Evolutionary conservation across 306 rosid genomes (phyloP).

Genomic region (Lupinus albus): DNA sequence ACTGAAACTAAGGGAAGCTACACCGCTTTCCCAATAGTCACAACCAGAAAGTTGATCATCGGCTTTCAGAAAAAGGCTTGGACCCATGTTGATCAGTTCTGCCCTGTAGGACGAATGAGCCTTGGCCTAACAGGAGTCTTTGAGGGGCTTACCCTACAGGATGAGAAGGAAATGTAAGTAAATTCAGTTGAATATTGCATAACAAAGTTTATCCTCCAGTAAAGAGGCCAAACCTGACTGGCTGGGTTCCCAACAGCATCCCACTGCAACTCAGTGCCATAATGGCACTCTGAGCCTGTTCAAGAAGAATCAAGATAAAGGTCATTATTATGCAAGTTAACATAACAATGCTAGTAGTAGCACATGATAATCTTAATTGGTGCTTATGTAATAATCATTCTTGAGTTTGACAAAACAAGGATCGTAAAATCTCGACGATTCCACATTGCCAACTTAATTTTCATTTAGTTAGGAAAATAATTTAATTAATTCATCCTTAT

Average conservation of each 20-base stretch:
- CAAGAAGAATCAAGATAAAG: constrained; percentile 39
- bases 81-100: constrained; percentile 36
- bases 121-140: constrained; percentile 97
- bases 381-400: background rate
- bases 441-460: background rate
- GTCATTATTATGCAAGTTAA: constrained; percentile 24
- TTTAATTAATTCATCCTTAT: background rate
- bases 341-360: background rate
- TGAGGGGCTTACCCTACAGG: constrained; percentile 92
- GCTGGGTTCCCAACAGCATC: constrained; percentile 85
- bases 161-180: constrained; percentile 32
- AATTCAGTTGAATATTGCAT: constrained; percentile 16
- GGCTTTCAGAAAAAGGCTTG: constrained; percentile 35
- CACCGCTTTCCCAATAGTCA: constrained; percentile 55
- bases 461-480: background rate
- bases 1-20: constrained; percentile 60
- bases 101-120: constrained; percentile 61
- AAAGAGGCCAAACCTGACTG: constrained; percentile 62
- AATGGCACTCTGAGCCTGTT: constrained; percentile 92
- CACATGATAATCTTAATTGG: background rate
- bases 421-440: background rate
- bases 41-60: constrained; percentile 49
- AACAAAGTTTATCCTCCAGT: constrained; percentile 16
- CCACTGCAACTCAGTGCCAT: constrained; percentile 89
- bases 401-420: background rate